A percentile compares a stretch with the other conserved stretches of the same genome.
Evolutionary conservation across 352 stramenopile genomes (phyloP).

Genomic region (Pythium coloratum): DNA sequence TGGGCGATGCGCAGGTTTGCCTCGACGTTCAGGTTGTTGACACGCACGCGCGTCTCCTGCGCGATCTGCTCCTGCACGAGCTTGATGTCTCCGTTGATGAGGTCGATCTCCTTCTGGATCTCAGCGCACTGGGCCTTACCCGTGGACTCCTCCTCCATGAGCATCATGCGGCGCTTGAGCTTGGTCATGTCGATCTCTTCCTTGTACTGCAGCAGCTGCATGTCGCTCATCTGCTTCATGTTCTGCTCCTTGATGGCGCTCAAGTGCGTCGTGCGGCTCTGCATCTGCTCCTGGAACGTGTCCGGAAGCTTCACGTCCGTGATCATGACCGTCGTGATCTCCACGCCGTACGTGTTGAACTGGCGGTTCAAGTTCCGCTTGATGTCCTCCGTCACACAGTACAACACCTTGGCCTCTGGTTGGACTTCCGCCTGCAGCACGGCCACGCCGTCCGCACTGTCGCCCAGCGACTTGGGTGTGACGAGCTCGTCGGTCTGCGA

Average conservation of each 20-base stretch:
- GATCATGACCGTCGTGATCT: constrained; percentile 69
- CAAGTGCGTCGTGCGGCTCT: constrained; percentile 62
- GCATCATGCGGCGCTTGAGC: constrained; percentile 48
- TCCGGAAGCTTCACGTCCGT: constrained; percentile 64
- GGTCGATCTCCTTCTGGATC: constrained; percentile 59
- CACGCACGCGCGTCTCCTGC: constrained; percentile 42
- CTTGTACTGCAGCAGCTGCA: constrained; percentile 67
- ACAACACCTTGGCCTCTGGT: constrained; percentile 29
- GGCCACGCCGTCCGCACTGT: constrained; percentile 2
- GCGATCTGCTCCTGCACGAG: constrained; percentile 54
- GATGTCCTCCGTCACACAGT: constrained; percentile 66
- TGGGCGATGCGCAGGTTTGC: constrained; percentile 32
- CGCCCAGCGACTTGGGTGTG: constrained; percentile 25
- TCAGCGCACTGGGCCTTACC: constrained; percentile 51
- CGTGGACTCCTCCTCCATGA: constrained; percentile 66
- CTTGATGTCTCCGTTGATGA: constrained; percentile 51
- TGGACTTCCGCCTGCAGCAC: constrained; percentile 2
- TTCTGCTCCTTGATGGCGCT: constrained; percentile 72
- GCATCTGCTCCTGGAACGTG: constrained; percentile 66
- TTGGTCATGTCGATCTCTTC: constrained; percentile 58
- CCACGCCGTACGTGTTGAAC: constrained; percentile 67
- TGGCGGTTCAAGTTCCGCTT: constrained; percentile 65
- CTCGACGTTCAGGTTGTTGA: constrained; percentile 30
- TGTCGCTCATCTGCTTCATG: constrained; percentile 80
- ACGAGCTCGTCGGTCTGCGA: constrained; percentile 24